Base-by-base conservation (phyloP, 2,329 filamentous ascomycete genomes). In the Tolypocladium capitatum region DNA sequence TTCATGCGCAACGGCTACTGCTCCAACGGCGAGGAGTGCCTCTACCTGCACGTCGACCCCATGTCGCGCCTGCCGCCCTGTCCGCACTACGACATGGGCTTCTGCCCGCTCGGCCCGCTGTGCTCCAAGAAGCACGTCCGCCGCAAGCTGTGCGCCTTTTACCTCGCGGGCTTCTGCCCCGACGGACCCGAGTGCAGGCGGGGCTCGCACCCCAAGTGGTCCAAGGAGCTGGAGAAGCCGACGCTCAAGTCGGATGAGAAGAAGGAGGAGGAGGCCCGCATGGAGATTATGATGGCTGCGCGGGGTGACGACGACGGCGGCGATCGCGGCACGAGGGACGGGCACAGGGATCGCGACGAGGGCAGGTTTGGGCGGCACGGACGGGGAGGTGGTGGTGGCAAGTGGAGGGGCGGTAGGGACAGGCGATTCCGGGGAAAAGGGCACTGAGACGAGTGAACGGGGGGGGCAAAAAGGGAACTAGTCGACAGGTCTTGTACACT, bases 21-120 rank as follows among this genome's bases (percentile, higher is more conserved):
- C 69, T 87, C 86, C 53, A 95, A 96, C 68, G 92, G 91, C 55
- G 91, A 97, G 66, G 92, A 98, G 68, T 98, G 92, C 61, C 73
- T 94, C 5, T 95, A 94, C 64, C 80, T 94, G 43, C 88, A 95
- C 68, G 85, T 94, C 58, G 87, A 92, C 58, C 85, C 89, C 45
- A 77, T 87, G 62, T 81, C 84, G 51, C 83, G 87, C 60, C 71
- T 87, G 57, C 86, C 81, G 27, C 81, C 86, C 1, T 94, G 89
- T 58, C 86, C 88, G 53, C 86, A 94, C 67, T 98, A 96, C 71
- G 89, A 96, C 52, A 82, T 84, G 56, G 92, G 92, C 2, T 97
- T 97, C 71, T 98, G 92, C 60, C 87, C 88, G 18, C 75, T 97
- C 10, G 92, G 92, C 0, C 89, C 90, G 1, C 69, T 78, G 50